phyloP scores from a whole-genome alignment of 2,329 filamentous ascomycete genomes.

The Stromatinia cepivora region DNA sequence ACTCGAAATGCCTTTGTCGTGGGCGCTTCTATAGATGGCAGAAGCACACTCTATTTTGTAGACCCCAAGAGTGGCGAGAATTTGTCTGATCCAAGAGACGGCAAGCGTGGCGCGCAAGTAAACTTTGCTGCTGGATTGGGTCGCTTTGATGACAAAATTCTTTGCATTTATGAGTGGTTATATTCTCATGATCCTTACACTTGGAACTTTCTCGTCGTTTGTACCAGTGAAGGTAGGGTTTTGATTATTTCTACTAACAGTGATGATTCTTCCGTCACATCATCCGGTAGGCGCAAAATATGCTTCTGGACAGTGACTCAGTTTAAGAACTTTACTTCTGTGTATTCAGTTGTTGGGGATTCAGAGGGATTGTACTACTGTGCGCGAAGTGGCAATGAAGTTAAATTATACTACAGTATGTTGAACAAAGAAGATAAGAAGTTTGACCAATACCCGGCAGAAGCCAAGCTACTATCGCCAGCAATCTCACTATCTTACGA shows the following conservation, averaged over 20 bases:
- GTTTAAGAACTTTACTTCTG: slow-evolving; percentile 39
- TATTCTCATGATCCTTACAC: slow-evolving; percentile 56
- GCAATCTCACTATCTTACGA: slow-evolving; percentile 52
- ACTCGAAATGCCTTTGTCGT: slow-evolving; percentile 55
- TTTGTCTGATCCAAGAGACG: slow-evolving; percentile 47
- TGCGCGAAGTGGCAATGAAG: slow-evolving; percentile 44
- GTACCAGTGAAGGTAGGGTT: slow-evolving; percentile 55
- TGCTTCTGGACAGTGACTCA: slow-evolving; percentile 54
- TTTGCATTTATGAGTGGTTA: slow-evolving; percentile 64
- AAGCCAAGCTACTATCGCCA: slow-evolving; percentile 53
- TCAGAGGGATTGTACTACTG: slow-evolving; percentile 59
- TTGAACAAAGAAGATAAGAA: slow-evolving; percentile 47
- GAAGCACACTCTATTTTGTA: slow-evolving; percentile 56
- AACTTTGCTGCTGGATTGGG: slow-evolving; percentile 58
- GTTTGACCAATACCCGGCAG: slow-evolving; percentile 50
- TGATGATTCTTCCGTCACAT: neutral
- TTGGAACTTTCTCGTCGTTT: slow-evolving; percentile 64
- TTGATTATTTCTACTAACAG: slow-evolving; percentile 54
- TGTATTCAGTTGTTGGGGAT: slow-evolving; percentile 58
- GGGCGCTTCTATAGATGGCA: slow-evolving; percentile 48
- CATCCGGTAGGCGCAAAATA: slow-evolving; percentile 40
- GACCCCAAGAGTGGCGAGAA: slow-evolving; percentile 55
- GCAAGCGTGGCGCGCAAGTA: slow-evolving; percentile 44
- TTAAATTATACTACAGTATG: slow-evolving; percentile 5
- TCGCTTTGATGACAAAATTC: slow-evolving; percentile 57